Evolutionary conservation across 441 rosid genomes (phyloP), one percentile per base, ranked within the genome.

Genomic region (Erodium trifolium): DNA sequence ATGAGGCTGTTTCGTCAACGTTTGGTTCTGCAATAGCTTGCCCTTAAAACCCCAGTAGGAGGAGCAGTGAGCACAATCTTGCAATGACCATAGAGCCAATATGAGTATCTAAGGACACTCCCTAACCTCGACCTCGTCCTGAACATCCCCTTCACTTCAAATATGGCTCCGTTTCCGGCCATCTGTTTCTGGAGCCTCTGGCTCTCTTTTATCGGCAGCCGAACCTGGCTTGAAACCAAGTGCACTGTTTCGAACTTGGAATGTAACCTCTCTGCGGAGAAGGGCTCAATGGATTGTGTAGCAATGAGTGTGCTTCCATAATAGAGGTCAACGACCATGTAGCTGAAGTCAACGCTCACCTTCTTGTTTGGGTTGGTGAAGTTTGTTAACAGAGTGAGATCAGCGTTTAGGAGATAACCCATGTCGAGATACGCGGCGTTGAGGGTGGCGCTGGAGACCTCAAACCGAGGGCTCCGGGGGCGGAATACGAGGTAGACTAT

Each of bases 51-150:
- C 16, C 59, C 59, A 51, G 17, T 51, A 51, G 59, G 59, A 51
- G 59, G 59, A 13, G 59, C 59, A 13, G 59, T 14, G 59, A 51
- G 59, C 59, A 51, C 59, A n/a, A 51, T 51, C 59, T 51, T 51
- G 59, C 59, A 51, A n/a, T 51, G 59, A 4, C 59, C 59, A n/a
- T 51, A 51, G 17, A 51, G 59, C 59, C 59, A 51, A 51, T 51
- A 51, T 1, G 59, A 51, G 59, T 51, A 51, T n/a, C 59, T n/a
- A 6, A 51, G 59, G 5, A 51, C 59, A 4, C 59, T 51, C 19
- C 59, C 59, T 1, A 51, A n/a, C 16, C 59, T 51, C 5, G 59
- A 51, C 17, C 59, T 51, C 16, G 59, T 51, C 59, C 59, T n/a
- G 59, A 51, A 51, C 59, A 51, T 16, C 5, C 59, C 59, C 19